Percentiles rank a stretch among this genome's conserved stretches.
Evolutionary conservation across 164 flowering plant genomes (phyloP).

Genomic region (Annona cherimola): DNA sequence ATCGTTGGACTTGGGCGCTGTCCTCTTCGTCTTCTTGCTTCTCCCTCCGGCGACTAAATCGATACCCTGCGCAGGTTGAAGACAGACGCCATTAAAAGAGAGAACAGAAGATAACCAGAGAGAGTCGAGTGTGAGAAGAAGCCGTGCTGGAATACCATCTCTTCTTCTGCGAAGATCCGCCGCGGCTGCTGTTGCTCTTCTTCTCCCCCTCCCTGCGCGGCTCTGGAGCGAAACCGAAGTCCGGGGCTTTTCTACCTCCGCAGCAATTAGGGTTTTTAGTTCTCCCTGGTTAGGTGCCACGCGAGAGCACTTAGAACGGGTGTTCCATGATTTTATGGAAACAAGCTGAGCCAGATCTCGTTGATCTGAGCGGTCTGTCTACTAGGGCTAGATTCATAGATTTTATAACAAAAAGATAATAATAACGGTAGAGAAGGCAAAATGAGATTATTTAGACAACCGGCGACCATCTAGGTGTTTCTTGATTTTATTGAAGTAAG

Average conservation of each 20-base stretch:
- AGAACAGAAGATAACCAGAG: neutral
- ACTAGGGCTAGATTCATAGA: neutral
- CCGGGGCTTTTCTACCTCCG: neutral
- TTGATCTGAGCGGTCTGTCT: neutral
- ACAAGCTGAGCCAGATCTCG: neutral
- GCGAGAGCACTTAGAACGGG: neutral
- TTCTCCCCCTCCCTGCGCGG: neutral
- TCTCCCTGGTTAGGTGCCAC: neutral
- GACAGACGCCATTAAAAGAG: neutral
- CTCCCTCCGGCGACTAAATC: conserved; percentile 57
- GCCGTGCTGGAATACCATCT: neutral
- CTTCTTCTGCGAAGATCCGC: neutral
- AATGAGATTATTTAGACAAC: neutral
- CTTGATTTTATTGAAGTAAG: no score
- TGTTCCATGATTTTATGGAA: neutral
- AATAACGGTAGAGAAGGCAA: no score
- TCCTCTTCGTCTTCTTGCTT: conserved; percentile 49
- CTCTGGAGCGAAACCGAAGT: neutral
- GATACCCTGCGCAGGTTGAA: conserved; percentile 36
- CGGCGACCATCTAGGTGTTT: no score
- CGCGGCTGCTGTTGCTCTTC: neutral
- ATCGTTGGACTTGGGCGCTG: conserved; percentile 54
- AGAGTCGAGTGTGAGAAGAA: neutral
- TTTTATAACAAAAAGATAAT: no score
- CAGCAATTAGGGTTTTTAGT: neutral